Base-by-base conservation (phyloP, 805 yeast genomes). In the Barnettozyma siamensis region DNA sequence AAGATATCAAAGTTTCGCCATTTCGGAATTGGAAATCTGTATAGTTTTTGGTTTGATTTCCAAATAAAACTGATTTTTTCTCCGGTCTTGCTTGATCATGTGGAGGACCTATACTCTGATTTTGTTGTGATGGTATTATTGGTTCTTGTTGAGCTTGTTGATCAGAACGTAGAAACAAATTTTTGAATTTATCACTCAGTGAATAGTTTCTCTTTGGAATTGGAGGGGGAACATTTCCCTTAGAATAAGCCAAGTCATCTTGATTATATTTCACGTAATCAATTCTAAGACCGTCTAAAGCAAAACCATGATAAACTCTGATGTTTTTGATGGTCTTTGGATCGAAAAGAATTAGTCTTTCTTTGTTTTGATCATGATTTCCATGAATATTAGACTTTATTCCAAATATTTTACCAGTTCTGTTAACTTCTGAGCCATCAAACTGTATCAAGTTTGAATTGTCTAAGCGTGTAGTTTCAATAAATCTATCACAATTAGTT, bases 211-310 rank as follows among this genome's bases (percentile, higher is more conserved):
- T 63, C 9, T 66, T 60, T 3, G 81, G 80, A 3, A 73, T 53
- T 3, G 66, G 67, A 1, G 80, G 81, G 15, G 60, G 54, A n/a
- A 20, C 45, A n/a, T 30, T 21, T 21, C 24, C 24, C 9, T 21
- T 21, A 9, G 24, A 21, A 9, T 21, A 33, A 5, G 8, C 21
- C 32, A 39, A 33, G 53, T 47, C 8, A 8, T 53, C 56, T n/a
- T 46, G 48, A 32, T 33, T 32, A 11, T 29, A 17, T 24, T 37
- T 41, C 16, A 33, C 24, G 20, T 46, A 30, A 26, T 49, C 52
- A 18, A 88, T 70, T 42, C 78, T 76, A 13, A 91, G 52, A 5
- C 98, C 98, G 62, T 89, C 96, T 17, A 93, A 61, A 0, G 95
- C 94, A 18, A 64, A 58, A 2, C 96, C 96, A 49, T 80, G 77